A percentile compares a stretch with the other conserved stretches of the same genome.
Conservation (phyloP, 768 basidiomycete species). For the Lactarius quietus region DNA sequence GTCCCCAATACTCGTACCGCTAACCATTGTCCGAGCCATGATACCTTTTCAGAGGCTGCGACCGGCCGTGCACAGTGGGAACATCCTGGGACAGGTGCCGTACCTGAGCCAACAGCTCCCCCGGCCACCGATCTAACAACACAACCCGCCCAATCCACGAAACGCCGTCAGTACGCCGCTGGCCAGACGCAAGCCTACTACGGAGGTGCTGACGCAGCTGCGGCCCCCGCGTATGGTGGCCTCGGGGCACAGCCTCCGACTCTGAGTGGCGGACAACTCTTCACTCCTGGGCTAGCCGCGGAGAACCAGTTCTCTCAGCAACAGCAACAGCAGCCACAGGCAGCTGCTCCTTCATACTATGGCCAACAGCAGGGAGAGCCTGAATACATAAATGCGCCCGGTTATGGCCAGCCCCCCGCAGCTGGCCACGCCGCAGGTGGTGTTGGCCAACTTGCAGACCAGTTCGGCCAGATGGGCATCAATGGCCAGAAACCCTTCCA, state of each 20-base stretch:
- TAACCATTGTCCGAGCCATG: slow-evolving; percentile 12
- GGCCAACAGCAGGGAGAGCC: slow-evolving; percentile 38
- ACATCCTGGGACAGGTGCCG: slow-evolving; percentile 46
- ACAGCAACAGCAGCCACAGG: slow-evolving; percentile 39
- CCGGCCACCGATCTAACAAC: slow-evolving; percentile 43
- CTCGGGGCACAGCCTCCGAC: slow-evolving; percentile 41
- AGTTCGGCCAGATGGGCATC: slow-evolving; percentile 88
- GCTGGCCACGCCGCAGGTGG: slow-evolving; percentile 39
- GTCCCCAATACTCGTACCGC: slow-evolving; percentile 30
- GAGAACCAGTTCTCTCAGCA: slow-evolving; percentile 72
- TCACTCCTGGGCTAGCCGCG: slow-evolving; percentile 77
- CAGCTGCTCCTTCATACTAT: slow-evolving; percentile 50
- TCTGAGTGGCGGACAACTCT: slow-evolving; percentile 56
- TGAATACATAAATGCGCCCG: slow-evolving; percentile 45
- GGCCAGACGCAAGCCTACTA: slow-evolving; percentile 93
- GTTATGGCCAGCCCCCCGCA: slow-evolving; percentile 42
- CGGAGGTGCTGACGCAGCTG: slow-evolving; percentile 42
- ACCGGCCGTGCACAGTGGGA: slow-evolving; percentile 91
- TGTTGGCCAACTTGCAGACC: slow-evolving; percentile 67
- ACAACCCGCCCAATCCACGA: slow-evolving; percentile 41
- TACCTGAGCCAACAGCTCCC: slow-evolving; percentile 38
- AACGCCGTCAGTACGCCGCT: slow-evolving; percentile 91
- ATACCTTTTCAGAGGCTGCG: slow-evolving; percentile 59
- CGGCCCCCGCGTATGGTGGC: slow-evolving; percentile 44
- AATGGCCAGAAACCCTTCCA: slow-evolving; percentile 61